Evolutionary conservation across 352 stramenopile species (phyloP).

Genomic region (Globisporangium parvum): DNA sequence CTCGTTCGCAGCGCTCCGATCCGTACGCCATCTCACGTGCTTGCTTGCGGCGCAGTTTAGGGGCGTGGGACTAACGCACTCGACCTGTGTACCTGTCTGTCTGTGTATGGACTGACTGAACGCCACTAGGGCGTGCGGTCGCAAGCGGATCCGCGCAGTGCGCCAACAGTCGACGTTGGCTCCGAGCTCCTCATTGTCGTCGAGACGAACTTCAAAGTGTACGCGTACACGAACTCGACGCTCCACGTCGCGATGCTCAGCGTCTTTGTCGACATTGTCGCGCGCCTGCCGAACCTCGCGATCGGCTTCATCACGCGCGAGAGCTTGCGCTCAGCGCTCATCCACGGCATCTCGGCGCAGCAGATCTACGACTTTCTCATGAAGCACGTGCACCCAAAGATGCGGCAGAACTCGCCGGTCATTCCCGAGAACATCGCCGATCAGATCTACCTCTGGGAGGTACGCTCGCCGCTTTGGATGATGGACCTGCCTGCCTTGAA

Average conservation of each 20-base stretch:
- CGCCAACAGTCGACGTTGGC: conserved; percentile 25
- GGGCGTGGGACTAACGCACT: too few species aligned
- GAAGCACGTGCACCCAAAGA: conserved; percentile 83
- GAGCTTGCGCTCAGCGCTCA: conserved; percentile 83
- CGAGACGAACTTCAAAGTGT: conserved; percentile 92
- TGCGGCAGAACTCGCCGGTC: conserved; percentile 62
- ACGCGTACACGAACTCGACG: conserved; percentile 86
- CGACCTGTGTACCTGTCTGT: too few species aligned
- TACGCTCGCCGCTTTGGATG: conserved; percentile 12
- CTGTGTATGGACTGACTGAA: not conserved
- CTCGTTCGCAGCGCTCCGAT: conserved; percentile 39
- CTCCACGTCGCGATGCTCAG: conserved; percentile 91
- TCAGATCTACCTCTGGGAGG: conserved; percentile 90
- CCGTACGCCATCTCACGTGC: conserved; percentile 7
- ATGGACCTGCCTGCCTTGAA: not conserved
- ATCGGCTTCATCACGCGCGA: conserved; percentile 89
- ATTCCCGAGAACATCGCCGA: conserved; percentile 89
- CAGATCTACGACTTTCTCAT: conserved; percentile 92
- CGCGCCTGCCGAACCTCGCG: conserved; percentile 86
- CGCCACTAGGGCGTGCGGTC: conserved; percentile 24
- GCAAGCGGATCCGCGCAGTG: conserved; percentile 30
- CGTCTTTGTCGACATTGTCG: conserved; percentile 89
- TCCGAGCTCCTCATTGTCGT: conserved; percentile 69
- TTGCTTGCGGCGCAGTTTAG: not conserved
- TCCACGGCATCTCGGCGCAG: conserved; percentile 87